Base-by-base conservation (phyloP, 2,329 filamentous ascomycete genomes). In the Xenoacremonium recifei region DNA sequence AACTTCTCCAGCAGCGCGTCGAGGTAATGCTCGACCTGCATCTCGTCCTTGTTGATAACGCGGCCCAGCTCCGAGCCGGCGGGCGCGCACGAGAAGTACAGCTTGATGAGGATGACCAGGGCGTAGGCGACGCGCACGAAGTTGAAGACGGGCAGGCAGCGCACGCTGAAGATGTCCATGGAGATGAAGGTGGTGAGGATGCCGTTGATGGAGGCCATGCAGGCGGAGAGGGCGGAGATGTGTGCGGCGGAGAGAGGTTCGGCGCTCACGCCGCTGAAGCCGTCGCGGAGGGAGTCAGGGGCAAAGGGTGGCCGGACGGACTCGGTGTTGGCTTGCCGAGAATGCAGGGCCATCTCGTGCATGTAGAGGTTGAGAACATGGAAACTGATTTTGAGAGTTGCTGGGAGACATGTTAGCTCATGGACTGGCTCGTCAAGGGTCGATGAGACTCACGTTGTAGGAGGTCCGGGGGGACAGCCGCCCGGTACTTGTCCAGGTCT, bases 61-160 rank as follows among this genome's bases (percentile, higher is more conserved):
- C 78, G 77, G n/a, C 81, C 82, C 2, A 91, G 74, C 51, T 84
- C 82, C 13, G 79, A 84, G 30, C 77, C 75, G 1, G 82, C 77
- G 12, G 77, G 75, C 2, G 78, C 77, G 4, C 84, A 80, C 7
- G 82, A 79, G 37, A 86, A 83, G 63, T 84, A 85, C 47, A 90
- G 77, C 63, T 89, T 89, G 60, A 88, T 84, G 27, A 89, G 69
- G 21, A 87, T 79, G 16, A 89, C 82, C 3, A 84, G 75, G 5
- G 81, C 82, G 57, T 88, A 89, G 10, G 84, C 80, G 15, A 88
- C 79, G 20, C 86, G 80, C 13, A 87, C 84, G 54, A 87, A 82
- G 60, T 79, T 80, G 56, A 86, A 83, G 3, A 86, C 83, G 15
- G 87, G 85, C 9, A 89, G 61, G 41, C 76, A 83, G 39, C 82